Conservation (phyloP, 164 flowering plant species). For the Vitis rupestris region DNA sequence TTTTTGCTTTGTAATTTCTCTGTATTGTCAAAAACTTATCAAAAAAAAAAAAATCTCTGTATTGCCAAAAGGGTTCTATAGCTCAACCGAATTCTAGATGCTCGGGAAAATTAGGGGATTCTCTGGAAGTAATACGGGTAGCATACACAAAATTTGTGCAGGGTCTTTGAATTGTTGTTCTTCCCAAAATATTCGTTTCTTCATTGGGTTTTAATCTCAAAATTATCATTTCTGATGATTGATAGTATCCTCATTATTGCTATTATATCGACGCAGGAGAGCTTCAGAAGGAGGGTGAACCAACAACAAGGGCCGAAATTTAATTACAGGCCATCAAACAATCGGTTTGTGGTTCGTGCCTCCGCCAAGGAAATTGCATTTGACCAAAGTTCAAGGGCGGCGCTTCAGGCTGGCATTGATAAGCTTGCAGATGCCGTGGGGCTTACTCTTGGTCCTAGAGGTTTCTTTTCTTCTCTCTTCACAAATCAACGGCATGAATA, state of each 20-base stretch:
- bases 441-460: conserved; percentile 96
- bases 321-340: conserved; percentile 35
- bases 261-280: conserved; percentile 32
- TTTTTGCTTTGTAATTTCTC: background rate
- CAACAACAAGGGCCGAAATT: conserved; percentile 43
- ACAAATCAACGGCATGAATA: background rate
- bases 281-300: conserved; percentile 41
- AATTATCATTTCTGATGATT: background rate
- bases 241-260: background rate
- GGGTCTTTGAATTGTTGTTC: background rate
- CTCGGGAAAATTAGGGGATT: no score
- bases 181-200: background rate
- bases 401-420: conserved; percentile 90
- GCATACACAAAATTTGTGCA: background rate
- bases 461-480: conserved; percentile 28
- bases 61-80: no score
- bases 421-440: conserved; percentile 97
- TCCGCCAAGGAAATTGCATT: conserved; percentile 85
- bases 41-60: no score
- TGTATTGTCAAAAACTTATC: no score
- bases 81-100: no score
- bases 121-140: background rate
- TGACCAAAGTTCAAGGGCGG: conserved; percentile 78
- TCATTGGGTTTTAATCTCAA: background rate
- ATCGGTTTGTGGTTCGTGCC: conserved; percentile 63